phyloP scores from a whole-genome alignment of 2,329 filamentous ascomycete genomes.

The Fusarium heterosporum region DNA sequence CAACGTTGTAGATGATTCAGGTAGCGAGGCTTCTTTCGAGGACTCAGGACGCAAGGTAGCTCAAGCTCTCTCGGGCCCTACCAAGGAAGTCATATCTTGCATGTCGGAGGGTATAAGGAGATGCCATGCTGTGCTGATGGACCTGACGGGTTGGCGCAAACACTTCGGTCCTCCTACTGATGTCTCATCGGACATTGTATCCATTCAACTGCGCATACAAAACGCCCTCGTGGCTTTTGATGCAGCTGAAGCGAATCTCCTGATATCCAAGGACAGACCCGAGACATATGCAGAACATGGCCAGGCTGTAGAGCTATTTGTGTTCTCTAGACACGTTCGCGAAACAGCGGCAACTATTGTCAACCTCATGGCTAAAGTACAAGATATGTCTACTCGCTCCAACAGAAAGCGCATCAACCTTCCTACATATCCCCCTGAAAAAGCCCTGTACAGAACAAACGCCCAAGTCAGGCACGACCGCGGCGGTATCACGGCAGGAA shows the following conservation, averaged over 20 bases:
- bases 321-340: conserved; percentile 66
- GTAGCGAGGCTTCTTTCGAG: conserved; percentile 20
- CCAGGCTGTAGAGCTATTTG: conserved; percentile 64
- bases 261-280: conserved; percentile 59
- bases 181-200: conserved; percentile 57
- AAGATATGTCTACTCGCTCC: conserved; percentile 58
- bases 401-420: conserved; percentile 58
- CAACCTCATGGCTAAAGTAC: conserved; percentile 60
- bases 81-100: conserved; percentile 58
- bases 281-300: conserved; percentile 60
- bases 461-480: conserved; percentile 69
- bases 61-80: conserved; percentile 58
- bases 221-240: conserved; percentile 61
- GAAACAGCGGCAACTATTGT: conserved; percentile 63
- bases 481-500: conserved; percentile 67
- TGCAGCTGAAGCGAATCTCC: conserved; percentile 58
- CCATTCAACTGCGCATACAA: conserved; percentile 55
- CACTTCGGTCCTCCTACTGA: conserved; percentile 59
- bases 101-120: conserved; percentile 59
- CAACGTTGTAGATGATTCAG: conserved; percentile 19
- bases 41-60: conserved; percentile 43
- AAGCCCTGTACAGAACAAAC: conserved; percentile 66
- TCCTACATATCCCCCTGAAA: conserved; percentile 66
- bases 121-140: conserved; percentile 66
- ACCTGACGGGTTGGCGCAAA: conserved; percentile 62